phyloP scores from a whole-genome alignment of 305 asterid genomes.

The Fraxinus sp. region DNA sequence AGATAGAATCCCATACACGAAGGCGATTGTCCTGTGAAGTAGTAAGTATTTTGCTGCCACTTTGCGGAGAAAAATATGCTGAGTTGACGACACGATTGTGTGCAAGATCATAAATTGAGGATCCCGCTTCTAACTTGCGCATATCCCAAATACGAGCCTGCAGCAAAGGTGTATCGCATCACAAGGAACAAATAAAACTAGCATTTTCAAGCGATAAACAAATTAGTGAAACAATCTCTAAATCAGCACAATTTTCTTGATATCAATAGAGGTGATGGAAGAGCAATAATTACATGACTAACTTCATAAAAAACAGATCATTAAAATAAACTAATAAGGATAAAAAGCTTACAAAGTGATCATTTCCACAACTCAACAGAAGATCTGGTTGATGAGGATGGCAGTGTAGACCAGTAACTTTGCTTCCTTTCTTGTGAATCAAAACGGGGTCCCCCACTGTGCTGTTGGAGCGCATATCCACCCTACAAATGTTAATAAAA shows the following conservation, averaged over 20 bases:
- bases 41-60: constrained; percentile 91
- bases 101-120: constrained; percentile 66
- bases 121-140: constrained; percentile 67
- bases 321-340: constrained; percentile 11
- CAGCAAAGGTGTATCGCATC: neutral
- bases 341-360: constrained; percentile 69
- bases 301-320: constrained; percentile 1
- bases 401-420: constrained; percentile 91
- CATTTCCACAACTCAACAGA: constrained; percentile 89
- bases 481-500: constrained; percentile 44
- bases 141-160: constrained; percentile 99
- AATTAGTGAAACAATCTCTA: neutral
- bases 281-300: neutral
- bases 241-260: neutral
- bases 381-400: constrained; percentile 98
- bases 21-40: constrained; percentile 91
- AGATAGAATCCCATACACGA: constrained; percentile 71
- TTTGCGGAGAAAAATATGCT: constrained; percentile 88
- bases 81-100: constrained; percentile 95
- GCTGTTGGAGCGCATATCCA: constrained; percentile 64
- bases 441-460: constrained; percentile 57
- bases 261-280: neutral
- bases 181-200: neutral
- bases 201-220: neutral
- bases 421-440: constrained; percentile 95